phyloP scores from a whole-genome alignment of 371 early-diverging fungal genomes.

The Mucor lusitanicus region DNA sequence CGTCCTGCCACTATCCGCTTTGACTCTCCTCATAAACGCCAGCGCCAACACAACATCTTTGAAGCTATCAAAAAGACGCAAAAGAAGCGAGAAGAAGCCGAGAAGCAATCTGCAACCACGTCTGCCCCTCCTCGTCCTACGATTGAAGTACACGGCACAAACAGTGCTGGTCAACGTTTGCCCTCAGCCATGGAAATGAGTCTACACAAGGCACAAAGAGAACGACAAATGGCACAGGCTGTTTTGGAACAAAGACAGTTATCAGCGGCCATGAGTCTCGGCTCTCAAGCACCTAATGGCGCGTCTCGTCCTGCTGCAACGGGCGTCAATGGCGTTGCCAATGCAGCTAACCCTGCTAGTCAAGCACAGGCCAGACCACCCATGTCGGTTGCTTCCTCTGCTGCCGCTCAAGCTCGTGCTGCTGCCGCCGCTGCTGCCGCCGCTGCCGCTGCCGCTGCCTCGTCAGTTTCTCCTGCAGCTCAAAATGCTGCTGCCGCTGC shows the following conservation, averaged over 20 bases:
- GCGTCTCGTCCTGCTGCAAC: slow-evolving; percentile 6
- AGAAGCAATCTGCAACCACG: slow-evolving; percentile 19
- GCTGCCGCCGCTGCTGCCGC: slow-evolving; percentile 29
- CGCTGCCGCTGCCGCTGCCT: no score
- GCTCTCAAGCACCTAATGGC: slow-evolving; percentile 7
- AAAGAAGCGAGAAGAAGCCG: slow-evolving; percentile 46
- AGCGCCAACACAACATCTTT: slow-evolving; percentile 38
- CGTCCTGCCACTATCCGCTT: slow-evolving; percentile 26
- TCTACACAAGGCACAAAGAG: slow-evolving; percentile 72
- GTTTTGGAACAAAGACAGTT: slow-evolving; percentile 70
- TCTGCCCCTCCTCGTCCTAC: slow-evolving; percentile 47
- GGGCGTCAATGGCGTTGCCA: not conserved
- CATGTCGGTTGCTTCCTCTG: not conserved
- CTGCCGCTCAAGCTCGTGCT: slow-evolving; percentile 16
- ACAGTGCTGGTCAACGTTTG: slow-evolving; percentile 52
- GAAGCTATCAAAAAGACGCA: slow-evolving; percentile 53
- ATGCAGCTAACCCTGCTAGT: not conserved
- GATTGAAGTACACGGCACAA: slow-evolving; percentile 47
- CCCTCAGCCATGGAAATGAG: slow-evolving; percentile 76
- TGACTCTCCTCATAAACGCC: slow-evolving; percentile 30
- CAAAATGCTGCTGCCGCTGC: slow-evolving; percentile 18
- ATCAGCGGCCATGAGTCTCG: slow-evolving; percentile 44
- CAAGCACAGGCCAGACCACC: slow-evolving; percentile 10
- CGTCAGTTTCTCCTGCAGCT: slow-evolving; percentile 22
- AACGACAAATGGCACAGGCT: slow-evolving; percentile 71